Base-by-base conservation (phyloP, 2,329 filamentous ascomycete genomes). In the Karstenula rhodostoma region DNA sequence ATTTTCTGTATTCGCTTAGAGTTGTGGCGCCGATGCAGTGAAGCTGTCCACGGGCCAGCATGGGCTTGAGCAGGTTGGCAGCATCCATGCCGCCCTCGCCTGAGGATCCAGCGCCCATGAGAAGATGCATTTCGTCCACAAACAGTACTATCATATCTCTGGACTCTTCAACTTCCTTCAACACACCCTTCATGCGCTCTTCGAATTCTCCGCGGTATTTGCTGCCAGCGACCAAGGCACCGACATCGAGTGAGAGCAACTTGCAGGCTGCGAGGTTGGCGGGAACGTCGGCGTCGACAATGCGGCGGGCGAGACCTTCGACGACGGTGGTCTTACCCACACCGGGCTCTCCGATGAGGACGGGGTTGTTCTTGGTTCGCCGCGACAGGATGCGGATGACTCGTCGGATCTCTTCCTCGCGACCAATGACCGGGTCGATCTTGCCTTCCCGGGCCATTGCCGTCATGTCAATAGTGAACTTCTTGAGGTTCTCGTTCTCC, bases 151-250 rank as follows among this genome's bases (percentile, higher is more conserved):
- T 97, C 84, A 94, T 97, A 59, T 98, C 94, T 77, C 95, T 96
- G 54, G 93, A 93, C 58, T 96, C 90, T 69, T 94, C 87, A 60
- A 99, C 97, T 81, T 99, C 95, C 79, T 98, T 99, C 71, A 99
- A 80, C 5, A 99, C 95, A 57, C 94, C 94, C 86, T 99, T 99
- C 94, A 99, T 98, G 70, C 95, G 89, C 84, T 99, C 95, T 78
- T 99, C 95, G 61, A 99, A 99, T 78, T 99, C 95, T 82, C 95
- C 95, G 52, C 95, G 90, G 83, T 96, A 99, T 82, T 99, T 99
- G 87, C 93, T 97, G 68, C 95, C 95, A 60, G 95, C 95, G 65
- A 99, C 94, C 59, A 99, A 84, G 25, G 94, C 91, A 71, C 95
- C 95, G 50, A 99, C 94, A 73, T 99, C 95, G 48, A 99, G 88